Evolutionary conservation across 495 filamentous ascomycete genomes (phyloP).

Genomic region (Aspergillus indologenus): DNA sequence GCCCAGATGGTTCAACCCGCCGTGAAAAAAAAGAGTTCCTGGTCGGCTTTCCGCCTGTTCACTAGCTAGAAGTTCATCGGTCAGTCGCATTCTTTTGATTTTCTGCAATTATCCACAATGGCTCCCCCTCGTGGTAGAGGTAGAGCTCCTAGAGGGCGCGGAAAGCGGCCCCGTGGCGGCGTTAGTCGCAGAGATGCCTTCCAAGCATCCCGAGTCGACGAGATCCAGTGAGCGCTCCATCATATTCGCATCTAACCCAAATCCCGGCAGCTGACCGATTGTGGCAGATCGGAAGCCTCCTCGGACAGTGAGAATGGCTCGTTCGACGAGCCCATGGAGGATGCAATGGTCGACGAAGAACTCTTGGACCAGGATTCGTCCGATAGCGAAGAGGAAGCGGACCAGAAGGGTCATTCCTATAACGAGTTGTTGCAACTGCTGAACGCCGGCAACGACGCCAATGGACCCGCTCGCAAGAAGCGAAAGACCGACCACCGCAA

Average conservation of each 20-base stretch:
- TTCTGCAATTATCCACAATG: slow-evolving; percentile 9
- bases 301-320: slow-evolving; percentile 27
- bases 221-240: slow-evolving; percentile 33
- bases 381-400: slow-evolving; percentile 48
- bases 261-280: slow-evolving; percentile 16
- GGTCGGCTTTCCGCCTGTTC: not conserved
- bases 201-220: slow-evolving; percentile 39
- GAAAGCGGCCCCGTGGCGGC: slow-evolving; percentile 23
- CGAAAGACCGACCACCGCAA: slow-evolving; percentile 56
- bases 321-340: slow-evolving; percentile 18
- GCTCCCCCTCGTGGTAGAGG: slow-evolving; percentile 22
- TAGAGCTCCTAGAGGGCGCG: slow-evolving; percentile 31
- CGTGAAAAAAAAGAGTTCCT: slow-evolving; percentile 13
- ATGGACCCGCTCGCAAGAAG: slow-evolving; percentile 60
- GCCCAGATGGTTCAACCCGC: slow-evolving; percentile 8
- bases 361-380: slow-evolving; percentile 35
- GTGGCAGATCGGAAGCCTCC: slow-evolving; percentile 33
- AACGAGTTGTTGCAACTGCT: slow-evolving; percentile 65
- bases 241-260: not conserved
- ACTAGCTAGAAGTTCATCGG: not conserved
- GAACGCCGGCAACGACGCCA: slow-evolving; percentile 42
- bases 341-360: slow-evolving; percentile 25
- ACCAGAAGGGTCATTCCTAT: slow-evolving; percentile 51
- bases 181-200: slow-evolving; percentile 29
- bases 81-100: not conserved